Percentiles rank a stretch among this genome's conserved stretches.
Conservation (phyloP, 2,329 filamentous ascomycete genomes). For the Colletotrichum higginsianum region DNA sequence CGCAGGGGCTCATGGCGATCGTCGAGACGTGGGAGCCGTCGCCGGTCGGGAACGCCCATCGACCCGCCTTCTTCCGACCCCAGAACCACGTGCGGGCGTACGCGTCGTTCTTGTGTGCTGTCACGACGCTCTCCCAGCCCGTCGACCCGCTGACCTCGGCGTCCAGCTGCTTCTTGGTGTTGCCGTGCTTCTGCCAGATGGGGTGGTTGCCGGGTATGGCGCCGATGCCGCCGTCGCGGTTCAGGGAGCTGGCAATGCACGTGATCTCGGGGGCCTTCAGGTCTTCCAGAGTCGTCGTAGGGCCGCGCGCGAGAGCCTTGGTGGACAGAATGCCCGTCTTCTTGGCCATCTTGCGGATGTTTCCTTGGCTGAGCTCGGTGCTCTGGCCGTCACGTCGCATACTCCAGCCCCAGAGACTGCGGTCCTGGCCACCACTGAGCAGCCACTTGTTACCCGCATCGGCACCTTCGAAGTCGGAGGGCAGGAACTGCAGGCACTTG, state of each 20-base stretch:
- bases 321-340: conserved; percentile 82
- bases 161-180: conserved; percentile 74
- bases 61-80: conserved; percentile 91
- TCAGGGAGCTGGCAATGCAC: conserved; percentile 90
- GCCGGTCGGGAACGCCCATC: conserved; percentile 91
- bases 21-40: conserved; percentile 88
- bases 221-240: conserved; percentile 94
- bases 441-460: conserved; percentile 95
- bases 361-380: conserved; percentile 92
- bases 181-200: conserved; percentile 86
- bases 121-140: conserved; percentile 97
- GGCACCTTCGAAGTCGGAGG: conserved; percentile 89
- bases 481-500: conserved; percentile 86
- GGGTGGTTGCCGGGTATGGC: conserved; percentile 82
- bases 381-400: conserved; percentile 94
- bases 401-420: conserved; percentile 97
- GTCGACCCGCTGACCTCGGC: conserved; percentile 83
- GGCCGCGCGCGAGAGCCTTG: conserved; percentile 70
- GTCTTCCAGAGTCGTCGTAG: conserved; percentile 76
- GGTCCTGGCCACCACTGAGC: conserved; percentile 88
- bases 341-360: conserved; percentile 88
- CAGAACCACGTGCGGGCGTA: conserved; percentile 97
- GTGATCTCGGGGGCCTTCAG: conserved; percentile 94
- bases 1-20: conserved; percentile 90
- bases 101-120: conserved; percentile 88